Percentiles rank a stretch among this genome's conserved stretches.
Conservation (phyloP, 805 yeast species). For the Myxozyma nipponensis region DNA sequence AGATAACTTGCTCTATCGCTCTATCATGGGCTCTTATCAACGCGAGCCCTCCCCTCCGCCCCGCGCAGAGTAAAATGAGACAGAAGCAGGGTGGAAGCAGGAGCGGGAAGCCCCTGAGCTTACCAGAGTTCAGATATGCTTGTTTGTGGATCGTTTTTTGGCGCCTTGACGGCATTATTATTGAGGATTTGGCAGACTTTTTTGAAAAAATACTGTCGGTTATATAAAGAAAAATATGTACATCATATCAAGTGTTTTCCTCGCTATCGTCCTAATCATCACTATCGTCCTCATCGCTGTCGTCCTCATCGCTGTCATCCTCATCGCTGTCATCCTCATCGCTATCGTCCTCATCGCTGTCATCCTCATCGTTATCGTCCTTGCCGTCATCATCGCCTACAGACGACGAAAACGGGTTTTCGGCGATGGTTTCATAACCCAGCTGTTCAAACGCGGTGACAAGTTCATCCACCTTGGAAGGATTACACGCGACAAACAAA, state of each 20-base stretch:
- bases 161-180: background rate
- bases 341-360: constrained; percentile 31
- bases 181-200: background rate
- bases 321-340: constrained; percentile 32
- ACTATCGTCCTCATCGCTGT: constrained; percentile 6
- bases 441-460: constrained; percentile 44
- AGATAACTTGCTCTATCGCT: too few relatives aligned
- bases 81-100: too few relatives aligned
- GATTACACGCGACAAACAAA: constrained; percentile 71
- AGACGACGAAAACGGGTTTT: constrained; percentile 49
- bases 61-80: too few relatives aligned
- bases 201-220: background rate
- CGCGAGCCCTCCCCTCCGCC: too few relatives aligned
- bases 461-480: constrained; percentile 52
- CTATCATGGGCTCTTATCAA: too few relatives aligned
- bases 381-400: constrained; percentile 29
- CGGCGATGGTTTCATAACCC: constrained; percentile 62
- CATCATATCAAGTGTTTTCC: background rate
- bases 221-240: too few relatives aligned
- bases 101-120: too few relatives aligned
- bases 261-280: background rate
- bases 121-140: too few relatives aligned
- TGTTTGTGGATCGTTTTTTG: background rate
- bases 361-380: constrained; percentile 28
- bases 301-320: constrained; percentile 27